Evolutionary conservation across 306 rosid species (phyloP), one percentile per base, ranked within the genome.

Genomic region (Oxytropis ochrocephala): DNA sequence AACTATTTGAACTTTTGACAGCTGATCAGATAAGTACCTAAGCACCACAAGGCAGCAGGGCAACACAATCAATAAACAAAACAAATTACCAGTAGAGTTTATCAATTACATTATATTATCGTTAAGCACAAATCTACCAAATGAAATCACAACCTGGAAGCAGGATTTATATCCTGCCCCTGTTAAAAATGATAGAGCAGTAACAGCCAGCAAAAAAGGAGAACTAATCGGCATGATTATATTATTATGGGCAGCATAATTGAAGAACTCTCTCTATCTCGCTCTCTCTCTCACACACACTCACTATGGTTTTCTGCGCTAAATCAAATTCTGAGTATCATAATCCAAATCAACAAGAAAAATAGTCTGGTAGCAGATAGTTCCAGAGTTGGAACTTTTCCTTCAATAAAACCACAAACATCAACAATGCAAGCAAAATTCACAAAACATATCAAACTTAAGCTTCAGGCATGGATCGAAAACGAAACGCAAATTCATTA

Each of bases 11-110:
- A 85, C 77, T 77, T 88, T 92, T 19, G 66, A 43, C 78, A 92
- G 78, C 75, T 92, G 96, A 74, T 92, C 93, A 32, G 87, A 79
- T 76, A 92, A 79, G 73, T 88, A 89, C 92, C 98, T 92, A 71
- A 70, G 75, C 73, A 72, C 46, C 77, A 58, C 41, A 53, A 70
- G 74, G 56, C 11, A 54, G 53, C 38, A 58, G 14, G 52, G 44
- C 12, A 66, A 67, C 33, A 46, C 32, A 27, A 39, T 57, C n/a
- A 75, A 75, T 67, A 36, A 57, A 48, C 62, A 75, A 75, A 75
- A 75, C 55, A 48, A 32, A 67, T 14, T 52, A 67, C 50, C 75
- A 48, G 27, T 16, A 8, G 13, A 64, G 19, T 48, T 24, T 56
- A 75, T 17, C 62, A 3, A 39, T 57, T 33, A 54, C 21, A 2